phyloP scores from a whole-genome alignment of 2,329 filamentous ascomycete species.

The Ophiocordyceps sinensis region DNA sequence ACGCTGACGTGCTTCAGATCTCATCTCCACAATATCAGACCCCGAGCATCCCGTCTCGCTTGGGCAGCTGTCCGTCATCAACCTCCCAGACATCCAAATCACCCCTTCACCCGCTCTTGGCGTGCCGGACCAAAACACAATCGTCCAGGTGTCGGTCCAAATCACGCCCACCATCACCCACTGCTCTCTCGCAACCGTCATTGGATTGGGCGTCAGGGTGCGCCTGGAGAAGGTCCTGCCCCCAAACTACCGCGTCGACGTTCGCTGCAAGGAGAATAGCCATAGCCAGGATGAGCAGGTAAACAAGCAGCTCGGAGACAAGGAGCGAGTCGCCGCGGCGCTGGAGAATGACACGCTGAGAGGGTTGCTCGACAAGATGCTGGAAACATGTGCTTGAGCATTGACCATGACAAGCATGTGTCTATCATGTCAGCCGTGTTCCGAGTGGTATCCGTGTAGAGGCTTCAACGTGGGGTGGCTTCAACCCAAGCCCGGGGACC shows the following conservation, averaged over 20 bases:
- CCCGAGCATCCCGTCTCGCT: constrained; percentile 92
- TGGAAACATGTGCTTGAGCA: constrained; percentile 61
- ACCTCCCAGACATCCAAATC: constrained; percentile 85
- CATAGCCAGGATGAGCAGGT: constrained; percentile 90
- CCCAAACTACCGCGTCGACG: constrained; percentile 81
- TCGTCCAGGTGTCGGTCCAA: constrained; percentile 66
- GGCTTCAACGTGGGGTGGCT: too few species aligned
- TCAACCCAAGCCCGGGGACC: too few species aligned
- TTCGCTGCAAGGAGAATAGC: constrained; percentile 90
- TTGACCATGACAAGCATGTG: background rate
- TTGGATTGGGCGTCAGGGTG: constrained; percentile 84
- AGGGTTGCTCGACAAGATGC: constrained; percentile 83
- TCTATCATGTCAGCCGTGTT: too few species aligned
- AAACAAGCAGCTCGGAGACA: constrained; percentile 92
- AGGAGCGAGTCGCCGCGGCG: constrained; percentile 89
- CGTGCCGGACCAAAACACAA: constrained; percentile 33
- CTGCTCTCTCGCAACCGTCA: constrained; percentile 91
- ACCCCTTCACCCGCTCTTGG: constrained; percentile 23
- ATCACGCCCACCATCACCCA: constrained; percentile 95
- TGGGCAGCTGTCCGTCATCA: constrained; percentile 86
- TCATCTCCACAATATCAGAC: constrained; percentile 89
- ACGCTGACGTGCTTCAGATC: constrained; percentile 38
- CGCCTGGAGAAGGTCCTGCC: constrained; percentile 82
- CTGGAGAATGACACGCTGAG: constrained; percentile 86
- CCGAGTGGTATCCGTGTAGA: too few species aligned